Conservation (phyloP, 2,329 filamentous ascomycete genomes). For the Phialemoniopsis sp. region DNA sequence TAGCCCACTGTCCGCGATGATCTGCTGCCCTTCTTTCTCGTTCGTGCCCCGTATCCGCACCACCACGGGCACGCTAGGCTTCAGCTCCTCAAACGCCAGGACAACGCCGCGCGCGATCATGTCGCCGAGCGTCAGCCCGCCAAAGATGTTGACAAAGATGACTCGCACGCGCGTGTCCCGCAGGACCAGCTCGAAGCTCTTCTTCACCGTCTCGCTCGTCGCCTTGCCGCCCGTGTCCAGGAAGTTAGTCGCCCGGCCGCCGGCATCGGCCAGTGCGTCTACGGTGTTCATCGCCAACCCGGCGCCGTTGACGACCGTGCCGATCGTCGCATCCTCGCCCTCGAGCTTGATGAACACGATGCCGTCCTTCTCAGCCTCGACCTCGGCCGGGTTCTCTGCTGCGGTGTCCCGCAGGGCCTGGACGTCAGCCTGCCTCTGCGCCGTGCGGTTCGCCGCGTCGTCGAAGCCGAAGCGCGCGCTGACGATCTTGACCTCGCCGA, state of each 20-base stretch:
- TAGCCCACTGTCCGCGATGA: constrained; percentile 66
- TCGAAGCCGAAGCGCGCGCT: constrained; percentile 42
- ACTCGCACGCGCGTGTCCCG: constrained; percentile 68
- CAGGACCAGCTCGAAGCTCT: constrained; percentile 70
- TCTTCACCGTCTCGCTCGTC: constrained; percentile 74
- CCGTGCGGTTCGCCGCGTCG: constrained; percentile 30
- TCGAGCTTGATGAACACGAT: constrained; percentile 71
- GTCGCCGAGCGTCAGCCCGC: constrained; percentile 63
- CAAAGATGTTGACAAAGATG: constrained; percentile 56
- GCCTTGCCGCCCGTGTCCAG: constrained; percentile 88
- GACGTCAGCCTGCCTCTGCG: constrained; percentile 31
- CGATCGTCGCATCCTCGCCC: constrained; percentile 57
- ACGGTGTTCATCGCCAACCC: constrained; percentile 90
- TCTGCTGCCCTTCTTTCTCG: constrained; percentile 63
- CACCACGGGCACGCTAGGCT: constrained; percentile 67
- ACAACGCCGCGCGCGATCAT: constrained; percentile 79
- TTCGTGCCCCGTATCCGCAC: constrained; percentile 73
- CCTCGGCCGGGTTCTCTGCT: constrained; percentile 24
- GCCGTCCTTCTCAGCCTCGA: constrained; percentile 50
- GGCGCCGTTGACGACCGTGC: constrained; percentile 84
- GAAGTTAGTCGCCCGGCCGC: constrained; percentile 75
- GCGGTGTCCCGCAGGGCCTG: constrained; percentile 29
- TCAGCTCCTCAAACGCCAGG: constrained; percentile 65
- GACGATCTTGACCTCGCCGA: constrained; percentile 19
- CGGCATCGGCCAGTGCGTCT: constrained; percentile 67